These are phyloP conservation scores for Bacterosira constricta DNA, from an alignment of 108 stramenopile genomes.

Conservation along the genomic window DNA sequence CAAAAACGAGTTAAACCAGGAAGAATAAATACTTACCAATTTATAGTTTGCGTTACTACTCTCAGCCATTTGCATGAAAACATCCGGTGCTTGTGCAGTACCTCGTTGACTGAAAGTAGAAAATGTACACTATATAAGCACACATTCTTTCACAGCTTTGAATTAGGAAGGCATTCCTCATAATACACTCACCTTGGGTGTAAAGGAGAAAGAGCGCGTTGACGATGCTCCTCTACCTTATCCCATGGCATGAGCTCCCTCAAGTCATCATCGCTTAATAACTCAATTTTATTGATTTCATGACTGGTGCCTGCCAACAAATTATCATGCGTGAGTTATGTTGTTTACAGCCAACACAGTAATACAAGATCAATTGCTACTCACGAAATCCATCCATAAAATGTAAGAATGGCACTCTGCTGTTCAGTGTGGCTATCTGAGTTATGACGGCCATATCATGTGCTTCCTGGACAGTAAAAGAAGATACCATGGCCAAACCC, in stretches of 20 bases:
- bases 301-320: constrained; percentile 39
- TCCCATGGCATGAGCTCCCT: constrained; percentile 60
- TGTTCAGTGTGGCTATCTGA: constrained; percentile 61
- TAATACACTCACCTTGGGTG: constrained; percentile 60
- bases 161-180: not conserved
- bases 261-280: constrained; percentile 58
- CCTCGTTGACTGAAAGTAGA: constrained; percentile 53
- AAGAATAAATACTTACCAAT: constrained; percentile 13
- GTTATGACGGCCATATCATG: constrained; percentile 68
- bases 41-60: constrained; percentile 61
- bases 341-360: not conserved
- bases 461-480: constrained; percentile 67
- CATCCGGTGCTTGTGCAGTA: constrained; percentile 69
- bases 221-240: constrained; percentile 65
- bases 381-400: constrained; percentile 71
- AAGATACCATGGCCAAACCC: constrained; percentile 61
- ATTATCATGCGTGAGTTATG: too few species aligned
- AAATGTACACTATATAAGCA: not conserved
- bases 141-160: not conserved
- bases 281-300: constrained; percentile 61
- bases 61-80: constrained; percentile 71
- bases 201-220: constrained; percentile 61
- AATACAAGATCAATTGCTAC: not conserved
- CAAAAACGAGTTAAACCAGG: not conserved
- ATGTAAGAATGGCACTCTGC: constrained; percentile 64